Conservation (phyloP, 257 asterid genomes). For the Gardenia jasminoides region DNA sequence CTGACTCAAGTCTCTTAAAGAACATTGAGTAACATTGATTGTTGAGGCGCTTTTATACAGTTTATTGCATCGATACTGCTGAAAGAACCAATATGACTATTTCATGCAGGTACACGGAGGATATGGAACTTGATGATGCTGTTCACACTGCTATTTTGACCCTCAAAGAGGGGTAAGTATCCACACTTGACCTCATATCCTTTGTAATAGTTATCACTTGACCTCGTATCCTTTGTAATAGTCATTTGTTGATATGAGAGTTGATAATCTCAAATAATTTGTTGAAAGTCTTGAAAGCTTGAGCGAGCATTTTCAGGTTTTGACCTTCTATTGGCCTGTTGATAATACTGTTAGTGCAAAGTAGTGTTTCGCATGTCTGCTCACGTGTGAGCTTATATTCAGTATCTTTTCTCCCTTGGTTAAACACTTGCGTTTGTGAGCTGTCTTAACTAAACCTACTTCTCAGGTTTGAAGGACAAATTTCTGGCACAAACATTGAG, state of each 20-base stretch:
- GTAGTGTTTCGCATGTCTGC: background rate
- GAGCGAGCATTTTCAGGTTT: background rate
- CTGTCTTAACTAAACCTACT: background rate
- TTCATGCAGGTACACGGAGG: constrained; percentile 82
- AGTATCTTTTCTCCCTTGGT: background rate
- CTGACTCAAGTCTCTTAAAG: background rate
- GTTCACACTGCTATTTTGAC: constrained; percentile 99
- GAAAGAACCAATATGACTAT: background rate
- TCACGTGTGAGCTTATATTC: background rate
- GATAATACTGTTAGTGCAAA: background rate
- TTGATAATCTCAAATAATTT: background rate
- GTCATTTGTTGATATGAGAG: background rate
- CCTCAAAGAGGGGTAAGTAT: constrained; percentile 90
- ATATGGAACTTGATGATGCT: constrained; percentile 98
- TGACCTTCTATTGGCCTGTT: background rate
- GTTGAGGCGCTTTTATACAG: background rate
- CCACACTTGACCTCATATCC: constrained; percentile 1
- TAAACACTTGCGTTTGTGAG: background rate
- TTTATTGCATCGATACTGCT: background rate
- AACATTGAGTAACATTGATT: background rate
- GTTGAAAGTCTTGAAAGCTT: background rate
- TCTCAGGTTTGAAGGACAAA: constrained; percentile 94
- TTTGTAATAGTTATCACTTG: background rate
- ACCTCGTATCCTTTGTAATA: background rate
- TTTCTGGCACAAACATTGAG: constrained; percentile 93